Evolutionary conservation across 2,329 filamentous ascomycete genomes (phyloP).

Genomic region (Curvularia lunata): DNA sequence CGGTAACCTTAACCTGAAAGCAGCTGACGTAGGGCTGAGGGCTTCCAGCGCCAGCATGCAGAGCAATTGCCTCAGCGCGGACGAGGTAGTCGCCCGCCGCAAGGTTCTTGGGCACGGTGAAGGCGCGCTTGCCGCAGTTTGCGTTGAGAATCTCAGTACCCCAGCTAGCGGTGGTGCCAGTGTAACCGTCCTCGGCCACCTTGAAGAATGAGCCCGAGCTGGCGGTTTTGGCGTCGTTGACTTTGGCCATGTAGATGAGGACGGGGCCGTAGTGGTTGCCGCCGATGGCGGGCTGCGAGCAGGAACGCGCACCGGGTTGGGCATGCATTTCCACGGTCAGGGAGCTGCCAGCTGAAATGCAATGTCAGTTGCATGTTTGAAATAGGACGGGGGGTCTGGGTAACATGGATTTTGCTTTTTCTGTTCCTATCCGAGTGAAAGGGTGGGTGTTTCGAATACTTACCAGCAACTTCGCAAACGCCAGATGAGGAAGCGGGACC

Average conservation of each 20-base stretch:
- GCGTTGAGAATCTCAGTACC: slow-evolving; percentile 49
- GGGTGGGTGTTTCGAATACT: neutral
- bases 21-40: slow-evolving; percentile 47
- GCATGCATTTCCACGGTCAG: slow-evolving; percentile 50
- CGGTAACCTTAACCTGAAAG: slow-evolving; percentile 49
- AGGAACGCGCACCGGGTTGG: slow-evolving; percentile 42
- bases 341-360: slow-evolving; percentile 36
- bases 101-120: slow-evolving; percentile 45
- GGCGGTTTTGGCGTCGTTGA: slow-evolving; percentile 43
- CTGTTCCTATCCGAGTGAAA: neutral
- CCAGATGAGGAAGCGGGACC: slow-evolving; percentile 32
- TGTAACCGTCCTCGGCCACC: slow-evolving; percentile 48
- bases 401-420: neutral
- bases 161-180: slow-evolving; percentile 45
- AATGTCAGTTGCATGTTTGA: slow-evolving; percentile 14
- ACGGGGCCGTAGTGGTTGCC: slow-evolving; percentile 50
- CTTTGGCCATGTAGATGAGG: slow-evolving; percentile 49
- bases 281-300: slow-evolving; percentile 45
- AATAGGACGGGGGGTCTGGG: neutral
- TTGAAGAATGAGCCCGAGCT: slow-evolving; percentile 46
- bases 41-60: slow-evolving; percentile 42
- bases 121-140: slow-evolving; percentile 47
- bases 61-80: slow-evolving; percentile 43
- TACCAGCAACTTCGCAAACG: slow-evolving; percentile 47
- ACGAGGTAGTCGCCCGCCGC: slow-evolving; percentile 45